These are phyloP conservation scores for Termitomyces sp. DNA, from an alignment of 768 basidiomycete genomes.

Conservation along the genomic window DNA sequence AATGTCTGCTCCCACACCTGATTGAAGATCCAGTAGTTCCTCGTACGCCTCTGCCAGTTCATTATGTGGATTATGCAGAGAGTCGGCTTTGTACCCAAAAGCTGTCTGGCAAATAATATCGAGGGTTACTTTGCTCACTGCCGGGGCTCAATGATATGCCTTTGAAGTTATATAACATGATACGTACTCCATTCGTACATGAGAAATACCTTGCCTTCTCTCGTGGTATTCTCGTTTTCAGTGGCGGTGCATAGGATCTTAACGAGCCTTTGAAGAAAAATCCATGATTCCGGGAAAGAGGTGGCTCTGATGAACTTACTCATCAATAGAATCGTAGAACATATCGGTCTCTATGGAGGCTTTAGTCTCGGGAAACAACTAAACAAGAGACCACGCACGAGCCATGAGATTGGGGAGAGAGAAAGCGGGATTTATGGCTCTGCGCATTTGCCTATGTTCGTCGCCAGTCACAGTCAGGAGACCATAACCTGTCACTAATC, in stretches of 20 bases:
- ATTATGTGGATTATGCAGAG: slow-evolving; percentile 38
- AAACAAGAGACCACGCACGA: slow-evolving; percentile 18
- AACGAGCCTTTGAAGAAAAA: slow-evolving; percentile 21
- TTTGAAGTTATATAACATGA: neutral
- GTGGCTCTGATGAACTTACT: slow-evolving; percentile 19
- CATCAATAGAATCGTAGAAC: slow-evolving; percentile 42
- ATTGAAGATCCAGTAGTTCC: slow-evolving; percentile 33
- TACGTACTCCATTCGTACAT: slow-evolving; percentile 45
- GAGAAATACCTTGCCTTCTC: slow-evolving; percentile 23
- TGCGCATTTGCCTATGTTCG: slow-evolving; percentile 44
- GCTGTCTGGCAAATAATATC: slow-evolving; percentile 48
- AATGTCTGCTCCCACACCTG: slow-evolving; percentile 15
- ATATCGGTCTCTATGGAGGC: slow-evolving; percentile 30
- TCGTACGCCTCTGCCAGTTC: slow-evolving; percentile 46
- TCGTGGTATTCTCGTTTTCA: slow-evolving; percentile 14
- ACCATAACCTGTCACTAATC: slow-evolving; percentile 38
- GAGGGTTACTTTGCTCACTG: slow-evolving; percentile 47
- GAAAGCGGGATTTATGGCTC: slow-evolving; percentile 47
- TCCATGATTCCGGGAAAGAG: neutral
- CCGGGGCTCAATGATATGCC: neutral
- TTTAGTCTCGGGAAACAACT: neutral
- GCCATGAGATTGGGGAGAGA: slow-evolving; percentile 36
- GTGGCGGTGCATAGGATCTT: slow-evolving; percentile 28
- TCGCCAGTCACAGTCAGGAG: slow-evolving; percentile 43
- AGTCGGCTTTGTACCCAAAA: slow-evolving; percentile 41